phyloP scores from a whole-genome alignment of 169 alveolate genomes.

The Cryptosporidium xiaoi region DNA sequence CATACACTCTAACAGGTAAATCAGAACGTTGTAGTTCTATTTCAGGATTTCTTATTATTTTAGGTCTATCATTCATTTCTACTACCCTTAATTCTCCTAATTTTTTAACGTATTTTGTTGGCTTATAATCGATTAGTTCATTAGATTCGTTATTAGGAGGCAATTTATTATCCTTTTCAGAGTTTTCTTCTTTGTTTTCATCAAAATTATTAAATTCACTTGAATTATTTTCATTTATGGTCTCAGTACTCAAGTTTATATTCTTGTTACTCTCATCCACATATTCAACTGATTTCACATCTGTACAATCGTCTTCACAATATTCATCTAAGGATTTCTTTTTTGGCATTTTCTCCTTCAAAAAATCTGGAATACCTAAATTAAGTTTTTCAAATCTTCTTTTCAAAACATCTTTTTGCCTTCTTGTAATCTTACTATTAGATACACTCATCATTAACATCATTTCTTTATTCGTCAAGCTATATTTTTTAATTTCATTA shows the following conservation, averaged over 20 bases:
- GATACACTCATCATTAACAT: constrained; percentile 73
- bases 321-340: neutral
- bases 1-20: constrained; percentile 89
- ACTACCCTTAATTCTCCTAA: neutral
- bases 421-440: constrained; percentile 54
- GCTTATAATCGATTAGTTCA: no score
- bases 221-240: neutral
- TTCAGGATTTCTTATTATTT: constrained; percentile 77
- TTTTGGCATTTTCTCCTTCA: constrained; percentile 21
- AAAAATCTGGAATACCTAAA: constrained; percentile 76
- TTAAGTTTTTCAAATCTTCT: constrained; percentile 65
- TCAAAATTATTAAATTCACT: constrained; percentile 24
- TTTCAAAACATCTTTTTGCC: constrained; percentile 55
- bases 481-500: constrained; percentile 75
- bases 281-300: neutral
- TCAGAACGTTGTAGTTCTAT: constrained; percentile 82
- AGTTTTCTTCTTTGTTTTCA: constrained; percentile 29
- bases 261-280: neutral
- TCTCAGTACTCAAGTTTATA: neutral
- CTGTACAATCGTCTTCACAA: neutral
- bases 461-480: constrained; percentile 62
- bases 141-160: constrained; percentile 2
- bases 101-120: constrained; percentile 16
- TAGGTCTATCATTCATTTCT: constrained; percentile 32
- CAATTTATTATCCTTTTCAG: neutral